Evolutionary conservation across 306 rosid genomes (phyloP), one percentile per base, ranked within the genome.

Genomic region (Gillenia trifoliata): DNA sequence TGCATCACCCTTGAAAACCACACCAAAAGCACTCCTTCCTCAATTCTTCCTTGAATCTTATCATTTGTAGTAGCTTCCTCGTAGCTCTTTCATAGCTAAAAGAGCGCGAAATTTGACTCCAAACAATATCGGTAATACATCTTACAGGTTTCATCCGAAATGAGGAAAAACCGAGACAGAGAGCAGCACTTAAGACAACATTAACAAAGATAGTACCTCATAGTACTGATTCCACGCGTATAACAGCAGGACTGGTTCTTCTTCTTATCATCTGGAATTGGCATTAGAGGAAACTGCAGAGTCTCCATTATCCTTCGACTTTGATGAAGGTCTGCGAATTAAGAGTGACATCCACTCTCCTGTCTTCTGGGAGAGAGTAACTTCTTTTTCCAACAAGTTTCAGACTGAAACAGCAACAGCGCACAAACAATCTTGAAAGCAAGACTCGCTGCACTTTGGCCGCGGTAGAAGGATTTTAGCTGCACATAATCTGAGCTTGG

Each of bases 371-470:
- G 83, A 77, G 34, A 85, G 81, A 84, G 85, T 19, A 82, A 29
- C 75, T 61, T 80, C 83, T 38, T 85, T 85, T 82, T 85, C 82
- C 78, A 77, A 25, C 89, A 79, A 0, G 13, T 34, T 15, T 8
- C 62, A 0, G 8, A 19, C 8, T 59, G 25, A 38, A 12, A 61
- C 60, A 4, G 66, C 64, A 15, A 77, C 87, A 50, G 77, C 79
- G 50, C 82, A 84, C n/a, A 64, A 5, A 50, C 83, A 85, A 63
- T 83, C 85, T 25, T 52, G 49, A 34, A 79, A 30, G 41, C 84
- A 79, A 43, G 80, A 69, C 12, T 60, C 57, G 20, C 30, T 79
- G 66, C 86, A 82, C 4, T 38, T 28, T 34, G 1, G 73, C 75
- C 56, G 43, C 77, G 0, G 28, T 40, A 9, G 43, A 28, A 47